phyloP scores from a whole-genome alignment of 495 filamentous ascomycete genomes.

The Aspergillus hancockii region DNA sequence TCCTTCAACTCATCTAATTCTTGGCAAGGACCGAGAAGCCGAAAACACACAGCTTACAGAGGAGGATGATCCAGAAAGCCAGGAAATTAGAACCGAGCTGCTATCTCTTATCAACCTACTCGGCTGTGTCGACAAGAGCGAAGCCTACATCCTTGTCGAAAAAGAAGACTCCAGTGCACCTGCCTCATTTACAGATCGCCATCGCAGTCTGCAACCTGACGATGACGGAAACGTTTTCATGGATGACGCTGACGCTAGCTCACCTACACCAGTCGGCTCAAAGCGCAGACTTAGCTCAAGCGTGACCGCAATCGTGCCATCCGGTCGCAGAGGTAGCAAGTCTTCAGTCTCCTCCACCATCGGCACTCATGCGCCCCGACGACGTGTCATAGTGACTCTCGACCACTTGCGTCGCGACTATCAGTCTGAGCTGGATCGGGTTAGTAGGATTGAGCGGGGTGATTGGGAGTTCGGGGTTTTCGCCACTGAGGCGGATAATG shows the following conservation, averaged over 20 bases:
- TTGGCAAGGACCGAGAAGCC: conserved; percentile 39
- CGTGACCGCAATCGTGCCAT: conserved; percentile 8
- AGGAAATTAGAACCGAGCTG: conserved; percentile 63
- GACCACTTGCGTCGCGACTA: conserved; percentile 83
- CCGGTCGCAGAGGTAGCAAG: conserved; percentile 28
- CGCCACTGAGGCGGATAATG: conserved; percentile 37
- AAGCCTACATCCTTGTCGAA: conserved; percentile 70
- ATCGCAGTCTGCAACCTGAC: conserved; percentile 36
- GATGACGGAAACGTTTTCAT: conserved; percentile 46
- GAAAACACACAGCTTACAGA: conserved; percentile 55
- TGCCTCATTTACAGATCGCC: conserved; percentile 16
- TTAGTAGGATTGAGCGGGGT: conserved; percentile 59
- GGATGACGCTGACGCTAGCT: conserved; percentile 33
- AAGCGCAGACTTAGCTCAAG: conserved; percentile 14
- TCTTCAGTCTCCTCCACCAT: conserved; percentile 19
- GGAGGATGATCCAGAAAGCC: conserved; percentile 55
- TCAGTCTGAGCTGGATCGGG: conserved; percentile 81
- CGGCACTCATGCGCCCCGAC: conserved; percentile 20
- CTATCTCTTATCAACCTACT: conserved; percentile 85
- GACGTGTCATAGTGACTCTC: conserved; percentile 68
- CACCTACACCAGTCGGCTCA: conserved; percentile 19
- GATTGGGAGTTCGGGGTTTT: conserved; percentile 60
- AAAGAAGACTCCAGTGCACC: conserved; percentile 28
- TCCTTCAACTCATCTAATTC: conserved; percentile 45
- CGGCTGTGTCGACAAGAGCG: conserved; percentile 75